Percentiles rank a stretch among this genome's conserved stretches.
phyloP scores from a whole-genome alignment of 768 basidiomycete genomes.

The Hysterangium stoloniferum region DNA sequence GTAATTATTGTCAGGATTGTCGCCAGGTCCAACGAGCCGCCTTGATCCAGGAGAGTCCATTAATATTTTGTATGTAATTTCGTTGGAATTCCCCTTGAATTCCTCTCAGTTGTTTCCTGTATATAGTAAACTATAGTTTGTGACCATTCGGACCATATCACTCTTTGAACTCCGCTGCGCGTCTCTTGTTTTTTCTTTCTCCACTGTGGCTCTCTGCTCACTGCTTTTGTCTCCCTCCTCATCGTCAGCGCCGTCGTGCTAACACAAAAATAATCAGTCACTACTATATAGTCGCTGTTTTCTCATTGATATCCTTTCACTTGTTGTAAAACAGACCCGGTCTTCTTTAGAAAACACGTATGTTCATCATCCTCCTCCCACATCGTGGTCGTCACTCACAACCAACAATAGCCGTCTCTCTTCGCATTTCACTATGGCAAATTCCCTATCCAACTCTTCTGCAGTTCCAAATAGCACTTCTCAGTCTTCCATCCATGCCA shows the following conservation, averaged over 20 bases:
- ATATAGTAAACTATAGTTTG: too few species aligned
- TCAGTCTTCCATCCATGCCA: conserved; percentile 36
- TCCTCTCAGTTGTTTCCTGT: too few species aligned
- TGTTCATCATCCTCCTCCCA: not conserved
- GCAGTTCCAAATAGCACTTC: not conserved
- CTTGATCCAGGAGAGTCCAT: too few species aligned
- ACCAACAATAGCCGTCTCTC: not conserved
- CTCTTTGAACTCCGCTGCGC: not conserved
- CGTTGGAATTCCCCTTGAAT: too few species aligned
- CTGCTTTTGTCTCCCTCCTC: not conserved
- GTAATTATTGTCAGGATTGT: too few species aligned
- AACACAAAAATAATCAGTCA: conserved; percentile 4
- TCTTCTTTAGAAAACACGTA: conserved; percentile 1
- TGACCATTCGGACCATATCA: too few species aligned
- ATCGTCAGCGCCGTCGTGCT: conserved; percentile 1
- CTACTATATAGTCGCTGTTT: not conserved
- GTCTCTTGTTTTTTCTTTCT: not conserved
- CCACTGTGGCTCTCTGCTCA: not conserved
- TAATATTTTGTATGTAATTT: too few species aligned
- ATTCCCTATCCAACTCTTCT: conserved; percentile 1
- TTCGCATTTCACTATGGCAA: conserved; percentile 1
- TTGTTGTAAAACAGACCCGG: not conserved
- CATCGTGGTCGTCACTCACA: too few species aligned
- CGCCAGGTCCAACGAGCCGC: too few species aligned
- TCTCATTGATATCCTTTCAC: not conserved